These are phyloP conservation scores for Pseudozyma thailandica DNA, from an alignment of 1,284 basidiomycete species.

Conservation along the genomic window DNA sequence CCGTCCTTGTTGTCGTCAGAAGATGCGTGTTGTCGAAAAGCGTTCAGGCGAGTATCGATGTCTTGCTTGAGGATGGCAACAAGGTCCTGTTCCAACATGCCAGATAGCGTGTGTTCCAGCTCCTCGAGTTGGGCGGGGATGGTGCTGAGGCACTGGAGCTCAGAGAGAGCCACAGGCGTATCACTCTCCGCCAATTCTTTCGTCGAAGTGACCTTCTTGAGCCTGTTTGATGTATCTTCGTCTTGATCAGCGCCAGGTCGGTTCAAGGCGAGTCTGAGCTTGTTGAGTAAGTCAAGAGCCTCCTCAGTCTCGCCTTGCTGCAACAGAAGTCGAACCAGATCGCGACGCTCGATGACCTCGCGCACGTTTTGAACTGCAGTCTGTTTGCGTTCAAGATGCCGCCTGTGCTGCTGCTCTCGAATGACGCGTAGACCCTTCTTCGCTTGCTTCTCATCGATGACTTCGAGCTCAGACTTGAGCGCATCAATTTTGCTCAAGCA, in stretches of 20 bases:
- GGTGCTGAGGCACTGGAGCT: conserved; percentile 31
- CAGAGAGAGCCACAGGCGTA: conserved; percentile 4
- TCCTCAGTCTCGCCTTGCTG: conserved; percentile 64
- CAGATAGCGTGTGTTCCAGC: conserved; percentile 46
- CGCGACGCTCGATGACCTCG: conserved; percentile 52
- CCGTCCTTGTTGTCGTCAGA: background rate
- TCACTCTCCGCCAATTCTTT: background rate
- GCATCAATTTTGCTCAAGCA: conserved; percentile 81
- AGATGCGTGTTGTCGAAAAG: conserved; percentile 5
- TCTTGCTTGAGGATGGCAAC: conserved; percentile 78
- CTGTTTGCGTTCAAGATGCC: conserved; percentile 46
- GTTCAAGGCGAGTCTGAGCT: conserved; percentile 24
- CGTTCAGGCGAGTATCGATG: conserved; percentile 70
- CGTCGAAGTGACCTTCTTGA: background rate
- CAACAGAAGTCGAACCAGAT: conserved; percentile 53
- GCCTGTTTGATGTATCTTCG: background rate
- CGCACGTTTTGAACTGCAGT: conserved; percentile 42
- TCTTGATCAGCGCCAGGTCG: background rate
- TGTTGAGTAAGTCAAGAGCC: conserved; percentile 57
- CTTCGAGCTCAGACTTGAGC: conserved; percentile 78
- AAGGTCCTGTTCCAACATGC: conserved; percentile 72
- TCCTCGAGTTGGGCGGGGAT: conserved; percentile 57
- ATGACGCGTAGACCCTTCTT: conserved; percentile 52
- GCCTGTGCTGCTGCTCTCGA: conserved; percentile 48
- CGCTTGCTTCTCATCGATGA: conserved; percentile 79